Evolutionary conservation across 306 rosid species (phyloP), one percentile per base, ranked within the genome.

Genomic region (Glycine soja): DNA sequence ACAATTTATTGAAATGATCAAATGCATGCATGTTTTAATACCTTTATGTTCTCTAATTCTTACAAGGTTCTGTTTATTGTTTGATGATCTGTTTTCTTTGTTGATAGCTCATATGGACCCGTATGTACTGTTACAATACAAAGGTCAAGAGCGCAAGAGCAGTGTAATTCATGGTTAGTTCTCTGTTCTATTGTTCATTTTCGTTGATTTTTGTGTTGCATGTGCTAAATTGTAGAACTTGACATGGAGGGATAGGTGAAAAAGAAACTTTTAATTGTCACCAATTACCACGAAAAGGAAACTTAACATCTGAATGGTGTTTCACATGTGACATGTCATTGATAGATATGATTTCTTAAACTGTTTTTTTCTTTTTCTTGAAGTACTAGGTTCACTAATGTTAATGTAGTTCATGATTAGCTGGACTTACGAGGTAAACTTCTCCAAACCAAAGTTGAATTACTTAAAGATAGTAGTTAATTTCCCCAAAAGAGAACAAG

Each of bases 71-170:
- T 10, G 48, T 19, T 14, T 63, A 8, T 76, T 53, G 19, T 62
- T 11, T 47, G 57, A 56, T 57, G 10, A 30, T 74, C 61, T 52
- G 13, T 78, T 69, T 30, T 56, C 5, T 70, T 74, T 80, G 61
- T 74, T 79, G 72, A 72, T 74, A 93, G 98, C 86, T 78, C 80
- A 81, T 7, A 89, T 85, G 87, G 97, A 93, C 87, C 98, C 98
- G n/a, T 91, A 93, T 80, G 97, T 93, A 65, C 51, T 89, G 87
- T 83, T 91, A 42, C 89, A 88, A 78, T 93, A 93, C 88, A 91
- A 91, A 82, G 83, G 85, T 79, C 97, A 93, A 75, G 98, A 93
- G 74, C 90, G 43, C 77, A 93, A 88, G 88, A 95, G 91, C 91
- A 58, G 82, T 48, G 95, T 91, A 8, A 76, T 93, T 51, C 86